Base-by-base conservation (phyloP, 2,329 filamentous ascomycete species). In the Thielaviopsis punctulata region DNA sequence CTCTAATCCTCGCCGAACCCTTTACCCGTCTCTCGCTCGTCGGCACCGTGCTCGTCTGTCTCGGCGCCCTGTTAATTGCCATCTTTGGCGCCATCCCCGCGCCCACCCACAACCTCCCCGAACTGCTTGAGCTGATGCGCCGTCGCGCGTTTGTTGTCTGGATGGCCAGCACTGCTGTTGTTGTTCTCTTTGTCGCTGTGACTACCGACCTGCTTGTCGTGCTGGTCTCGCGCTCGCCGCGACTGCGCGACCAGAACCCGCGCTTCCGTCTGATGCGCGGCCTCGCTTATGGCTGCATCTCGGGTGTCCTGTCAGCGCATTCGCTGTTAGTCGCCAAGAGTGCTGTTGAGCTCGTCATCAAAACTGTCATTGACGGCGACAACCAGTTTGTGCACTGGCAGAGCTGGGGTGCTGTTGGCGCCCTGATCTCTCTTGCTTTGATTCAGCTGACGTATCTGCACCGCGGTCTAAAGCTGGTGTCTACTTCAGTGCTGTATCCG, bases 351-450 rank as follows among this genome's bases (percentile, higher is more conserved):
- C 73, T 98, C 39, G 74, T 98, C 49, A 87, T 98, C 53, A 75
- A 76, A 60, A 96, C 92, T 3, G 76, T 93, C 43, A 73, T 89
- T 45, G 88, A 94, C 63, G 77, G 84, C 56, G 76, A 82, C 59
- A 98, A 98, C 63, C 87, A 98, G 68, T 98, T 98, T 66, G 82
- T 88, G 56, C 82, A 86, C 59, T 96, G 90, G 84, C 83, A 95
- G 65, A 89, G 90, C 1, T 98, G 90, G 89, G 76, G 84, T 57
- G 89, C 96, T 52, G 75, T 98, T 1, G 66, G 95, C 21, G 82
- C 80, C 6, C 81, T 98, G 50, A 73, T 95, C 55, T 73, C 75
- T 3, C 73, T 96, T 56, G 90, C 92, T 4, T 75, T 98, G 45
- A 84, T 81, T 45, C 92, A 98, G 66, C 76, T 98, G 5, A 98